Percentiles rank a stretch among this genome's conserved stretches.
Conservation (phyloP, 371 early-diverging fungal genomes). For the Mortierella sp. region DNA sequence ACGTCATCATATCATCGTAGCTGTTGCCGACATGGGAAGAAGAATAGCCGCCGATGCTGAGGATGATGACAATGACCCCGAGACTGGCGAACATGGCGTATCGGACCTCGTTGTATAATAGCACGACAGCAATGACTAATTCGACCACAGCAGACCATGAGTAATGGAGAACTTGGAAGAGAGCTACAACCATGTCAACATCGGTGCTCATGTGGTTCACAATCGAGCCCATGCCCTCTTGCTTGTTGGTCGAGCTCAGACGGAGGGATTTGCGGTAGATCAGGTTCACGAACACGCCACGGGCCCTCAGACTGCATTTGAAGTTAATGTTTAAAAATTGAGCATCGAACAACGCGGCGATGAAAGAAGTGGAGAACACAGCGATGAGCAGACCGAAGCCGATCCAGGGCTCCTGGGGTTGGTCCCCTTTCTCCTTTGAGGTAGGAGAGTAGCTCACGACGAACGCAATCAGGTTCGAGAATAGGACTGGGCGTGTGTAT, state of each 20-base stretch:
- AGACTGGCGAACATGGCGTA: conserved; percentile 34
- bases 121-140: conserved; percentile 74
- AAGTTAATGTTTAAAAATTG: conserved; percentile 32
- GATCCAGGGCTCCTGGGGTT: conserved; percentile 61
- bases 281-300: conserved; percentile 81
- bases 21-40: conserved; percentile 4
- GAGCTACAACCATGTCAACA: conserved; percentile 73
- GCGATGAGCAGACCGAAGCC: conserved; percentile 65
- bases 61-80: not conserved
- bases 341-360: conserved; percentile 16
- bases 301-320: conserved; percentile 32
- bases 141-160: conserved; percentile 88
- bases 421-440: conserved; percentile 16
- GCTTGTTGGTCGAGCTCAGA: conserved; percentile 81
- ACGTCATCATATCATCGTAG: conserved; percentile 31
- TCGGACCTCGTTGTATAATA: conserved; percentile 67
- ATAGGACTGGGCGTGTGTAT: conserved; percentile 82
- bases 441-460: conserved; percentile 59
- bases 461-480: conserved; percentile 76
- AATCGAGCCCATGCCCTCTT: conserved; percentile 75
- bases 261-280: conserved; percentile 87
- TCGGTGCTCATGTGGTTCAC: conserved; percentile 92
- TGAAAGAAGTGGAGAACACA: conserved; percentile 3
- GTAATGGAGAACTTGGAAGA: conserved; percentile 51
- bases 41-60: not conserved